phyloP scores from a whole-genome alignment of 495 filamentous ascomycete genomes.

The Thozetella sp. region DNA sequence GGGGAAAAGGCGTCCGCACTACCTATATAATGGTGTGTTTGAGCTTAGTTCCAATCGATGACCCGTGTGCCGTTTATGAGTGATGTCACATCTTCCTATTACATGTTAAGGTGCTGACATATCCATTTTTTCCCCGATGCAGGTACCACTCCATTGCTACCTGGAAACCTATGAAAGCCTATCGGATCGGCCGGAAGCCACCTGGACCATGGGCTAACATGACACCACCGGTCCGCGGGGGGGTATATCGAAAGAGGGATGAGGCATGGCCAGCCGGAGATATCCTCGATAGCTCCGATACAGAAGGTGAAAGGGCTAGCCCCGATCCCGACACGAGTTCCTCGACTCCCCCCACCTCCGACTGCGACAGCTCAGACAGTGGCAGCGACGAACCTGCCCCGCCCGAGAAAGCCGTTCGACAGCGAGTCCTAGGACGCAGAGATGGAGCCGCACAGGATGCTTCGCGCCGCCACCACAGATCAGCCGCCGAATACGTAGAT shows the following conservation, averaged over 20 bases:
- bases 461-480: conserved; percentile 13
- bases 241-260: conserved; percentile 62
- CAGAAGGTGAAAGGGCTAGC: conserved; percentile 36
- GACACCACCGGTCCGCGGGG: conserved; percentile 81
- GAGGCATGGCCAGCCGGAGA: too few relatives aligned
- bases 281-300: conserved; percentile 19
- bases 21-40: conserved; percentile 1
- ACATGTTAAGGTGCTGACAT: conserved; percentile 16
- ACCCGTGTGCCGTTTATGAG: neutral
- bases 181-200: conserved; percentile 72
- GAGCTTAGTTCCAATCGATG: neutral
- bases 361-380: neutral
- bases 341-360: conserved; percentile 50
- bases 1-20: neutral
- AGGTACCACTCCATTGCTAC: conserved; percentile 76
- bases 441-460: conserved; percentile 8
- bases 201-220: conserved; percentile 78
- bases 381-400: neutral
- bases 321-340: conserved; percentile 37
- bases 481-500: conserved; percentile 29
- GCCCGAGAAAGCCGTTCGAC: conserved; percentile 26
- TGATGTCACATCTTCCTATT: neutral
- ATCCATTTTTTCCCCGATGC: conserved; percentile 12
- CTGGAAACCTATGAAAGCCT: conserved; percentile 68
- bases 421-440: neutral